Percentiles rank a stretch among this genome's conserved stretches.
Conservation (phyloP, 1,139 yeast species). For the Debaryomyces sp. region DNA sequence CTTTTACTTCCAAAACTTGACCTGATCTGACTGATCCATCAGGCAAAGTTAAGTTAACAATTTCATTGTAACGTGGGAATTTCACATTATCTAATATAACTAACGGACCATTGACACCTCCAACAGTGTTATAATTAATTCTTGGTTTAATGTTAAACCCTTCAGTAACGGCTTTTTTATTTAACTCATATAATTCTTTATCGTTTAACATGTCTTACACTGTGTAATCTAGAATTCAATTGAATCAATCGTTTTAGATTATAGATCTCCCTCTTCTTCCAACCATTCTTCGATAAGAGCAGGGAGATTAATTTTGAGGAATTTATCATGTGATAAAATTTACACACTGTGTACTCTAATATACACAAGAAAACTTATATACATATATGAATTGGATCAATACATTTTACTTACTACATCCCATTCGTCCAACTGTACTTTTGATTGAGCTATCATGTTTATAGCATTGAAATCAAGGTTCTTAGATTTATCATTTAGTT, state of each 20-base stretch:
- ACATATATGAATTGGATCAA: constrained; percentile 6
- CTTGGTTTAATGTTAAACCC: constrained; percentile 91
- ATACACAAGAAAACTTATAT: constrained; percentile 7
- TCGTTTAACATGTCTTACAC: constrained; percentile 43
- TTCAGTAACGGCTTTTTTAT: constrained; percentile 88
- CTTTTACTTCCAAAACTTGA: constrained; percentile 97
- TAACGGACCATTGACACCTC: constrained; percentile 97
- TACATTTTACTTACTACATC: constrained; percentile 43
- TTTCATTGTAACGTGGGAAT: constrained; percentile 94
- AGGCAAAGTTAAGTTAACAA: constrained; percentile 93
- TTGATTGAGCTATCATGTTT: constrained; percentile 28
- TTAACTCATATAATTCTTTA: constrained; percentile 70
- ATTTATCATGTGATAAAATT: constrained; percentile 7
- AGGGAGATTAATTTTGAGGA: constrained; percentile 12
- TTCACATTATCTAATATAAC: constrained; percentile 95
- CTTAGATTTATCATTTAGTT: constrained; percentile 1
- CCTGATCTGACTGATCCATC: constrained; percentile 96
- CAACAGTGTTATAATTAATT: constrained; percentile 91
- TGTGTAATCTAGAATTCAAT: constrained; percentile 5
- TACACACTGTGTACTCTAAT: constrained; percentile 10
- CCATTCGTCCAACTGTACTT: constrained; percentile 43
- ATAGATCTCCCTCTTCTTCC: neutral
- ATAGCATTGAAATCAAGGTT: constrained; percentile 5
- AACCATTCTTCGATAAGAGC: constrained; percentile 5
- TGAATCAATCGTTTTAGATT: neutral